Conservation (phyloP, 2,329 filamentous ascomycete genomes). For the Xylariales sp. region DNA sequence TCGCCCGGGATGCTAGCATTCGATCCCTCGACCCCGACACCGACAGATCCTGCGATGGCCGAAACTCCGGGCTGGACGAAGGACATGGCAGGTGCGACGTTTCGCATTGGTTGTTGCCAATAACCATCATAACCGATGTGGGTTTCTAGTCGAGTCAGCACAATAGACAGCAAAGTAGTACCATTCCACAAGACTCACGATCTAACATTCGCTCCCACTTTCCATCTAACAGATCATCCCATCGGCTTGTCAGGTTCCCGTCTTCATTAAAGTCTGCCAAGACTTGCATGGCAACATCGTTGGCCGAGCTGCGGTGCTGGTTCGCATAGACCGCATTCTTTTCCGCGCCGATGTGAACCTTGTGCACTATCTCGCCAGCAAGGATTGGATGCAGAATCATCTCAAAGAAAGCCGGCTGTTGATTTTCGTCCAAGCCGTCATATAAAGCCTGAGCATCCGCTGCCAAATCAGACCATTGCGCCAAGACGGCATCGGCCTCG, state of each 20-base stretch:
- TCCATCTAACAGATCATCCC: constrained; percentile 53
- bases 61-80: constrained; percentile 55
- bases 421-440: constrained; percentile 42
- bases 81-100: constrained; percentile 56
- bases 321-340: constrained; percentile 46
- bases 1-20: constrained; percentile 66
- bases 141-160: constrained; percentile 32
- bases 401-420: constrained; percentile 57
- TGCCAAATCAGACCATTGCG: constrained; percentile 48
- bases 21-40: constrained; percentile 58
- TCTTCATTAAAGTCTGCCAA: constrained; percentile 53
- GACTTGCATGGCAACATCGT: constrained; percentile 46
- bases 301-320: constrained; percentile 48
- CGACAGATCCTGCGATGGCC: constrained; percentile 57
- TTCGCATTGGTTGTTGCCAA: constrained; percentile 71
- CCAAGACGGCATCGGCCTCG: constrained; percentile 52
- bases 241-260: constrained; percentile 48
- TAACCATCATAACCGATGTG: constrained; percentile 50
- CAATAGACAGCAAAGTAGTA: neutral
- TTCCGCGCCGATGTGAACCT: constrained; percentile 43
- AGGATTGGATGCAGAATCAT: constrained; percentile 55
- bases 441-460: constrained; percentile 52
- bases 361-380: constrained; percentile 50
- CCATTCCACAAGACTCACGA: constrained; percentile 30
- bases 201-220: constrained; percentile 62